Conservation (phyloP, 768 basidiomycete genomes). For the Phylloporus rhodoxanthus region DNA sequence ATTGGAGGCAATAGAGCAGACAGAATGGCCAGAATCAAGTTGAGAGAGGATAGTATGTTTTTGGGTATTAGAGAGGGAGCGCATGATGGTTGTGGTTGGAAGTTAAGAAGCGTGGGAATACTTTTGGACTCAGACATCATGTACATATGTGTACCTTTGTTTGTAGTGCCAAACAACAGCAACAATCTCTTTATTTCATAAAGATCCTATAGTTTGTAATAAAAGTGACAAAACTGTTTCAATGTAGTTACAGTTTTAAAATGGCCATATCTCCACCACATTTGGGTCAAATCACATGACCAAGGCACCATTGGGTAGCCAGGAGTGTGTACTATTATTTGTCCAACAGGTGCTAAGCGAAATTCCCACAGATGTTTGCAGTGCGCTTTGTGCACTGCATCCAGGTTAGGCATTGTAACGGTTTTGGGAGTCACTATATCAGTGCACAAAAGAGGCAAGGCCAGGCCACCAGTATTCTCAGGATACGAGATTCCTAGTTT, state of each 20-base stretch:
- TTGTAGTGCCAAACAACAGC: not conserved
- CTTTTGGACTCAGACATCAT: not conserved
- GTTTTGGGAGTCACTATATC: too few species aligned
- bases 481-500: too few species aligned
- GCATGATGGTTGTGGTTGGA: not conserved
- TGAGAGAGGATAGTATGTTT: not conserved
- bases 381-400: too few species aligned
- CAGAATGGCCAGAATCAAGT: slow-evolving; percentile 1
- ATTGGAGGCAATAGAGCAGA: not conserved
- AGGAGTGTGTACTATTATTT: not conserved
- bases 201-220: not conserved
- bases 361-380: not conserved
- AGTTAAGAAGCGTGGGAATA: not conserved
- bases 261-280: not conserved
- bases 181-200: not conserved
- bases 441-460: too few species aligned
- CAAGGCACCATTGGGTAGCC: not conserved
- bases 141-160: not conserved
- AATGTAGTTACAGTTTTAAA: not conserved
- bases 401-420: too few species aligned
- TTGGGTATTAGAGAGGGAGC: not conserved
- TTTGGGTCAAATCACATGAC: not conserved
- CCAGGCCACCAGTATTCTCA: too few species aligned
- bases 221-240: not conserved
- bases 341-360: not conserved